Base-by-base conservation (phyloP, 768 basidiomycete genomes). In the Mycena belliarum region DNA sequence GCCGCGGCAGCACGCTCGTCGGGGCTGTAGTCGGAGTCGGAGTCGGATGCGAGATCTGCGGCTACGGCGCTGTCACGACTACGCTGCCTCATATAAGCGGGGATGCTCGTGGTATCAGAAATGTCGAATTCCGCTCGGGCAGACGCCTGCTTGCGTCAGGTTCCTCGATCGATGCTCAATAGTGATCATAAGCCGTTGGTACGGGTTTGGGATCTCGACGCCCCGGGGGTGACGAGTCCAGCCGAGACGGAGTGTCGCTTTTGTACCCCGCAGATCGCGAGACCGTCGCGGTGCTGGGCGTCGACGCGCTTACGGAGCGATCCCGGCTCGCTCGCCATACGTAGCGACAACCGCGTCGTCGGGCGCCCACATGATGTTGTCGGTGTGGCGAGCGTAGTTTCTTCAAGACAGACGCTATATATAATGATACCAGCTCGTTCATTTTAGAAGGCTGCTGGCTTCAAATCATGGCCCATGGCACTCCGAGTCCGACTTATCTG, bases 261-360 rank as follows among this genome's bases (percentile, higher is more conserved):
- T 37, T 59, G 4, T 50, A 43, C 24, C n/a, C 15, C 14, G 23
- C 42, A 15, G 20, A 25, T 16, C 28, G 43, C 48, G 26, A 38
- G 21, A 20, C 5, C 12, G 42, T 58, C 29, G 55, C 43, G 3
- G 60, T 61, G 10, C 21, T 61, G 4, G 52, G 42, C 42, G 44
- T 48, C 0, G 28, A 3, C 1, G 55, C 44, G 7, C 32, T 51
- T 21, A 35, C 38, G 11, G 51, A 52, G 37, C 51, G 49, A 4
- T 55, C 61, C 32, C 37, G 28, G 11, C 53, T 66, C 14, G 26
- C 37, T 2, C 63, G 59, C 11, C 65, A 66, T 25, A 57, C 63
- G 12, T 52, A 59, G n/a, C n/a, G n/a, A n/a, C n/a, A n/a, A n/a
- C n/a, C n/a, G n/a, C n/a, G n/a, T n/a, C n/a, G n/a, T n/a, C n/a